Evolutionary conservation across 495 filamentous ascomycete species (phyloP), one percentile per base, ranked within the genome.

Genomic region (Chaetomium cochliodes): DNA sequence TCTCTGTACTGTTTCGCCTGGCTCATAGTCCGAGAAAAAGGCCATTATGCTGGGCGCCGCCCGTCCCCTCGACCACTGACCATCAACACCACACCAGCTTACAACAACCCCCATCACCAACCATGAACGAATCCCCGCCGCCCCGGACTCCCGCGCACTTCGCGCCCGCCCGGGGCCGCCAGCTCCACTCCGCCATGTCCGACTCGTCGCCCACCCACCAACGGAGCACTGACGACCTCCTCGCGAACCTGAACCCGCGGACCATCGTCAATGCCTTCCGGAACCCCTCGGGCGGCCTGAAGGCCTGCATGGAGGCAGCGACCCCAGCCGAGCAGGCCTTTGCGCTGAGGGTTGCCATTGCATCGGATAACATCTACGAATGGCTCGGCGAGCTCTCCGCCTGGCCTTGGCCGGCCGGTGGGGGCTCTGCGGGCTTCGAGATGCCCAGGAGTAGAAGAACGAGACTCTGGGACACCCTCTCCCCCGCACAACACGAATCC

Each of bases 321-420:
- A 87, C 87, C 11, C 78, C 85, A 1, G 79, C 84, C 12, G 88
- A 92, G 74, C 83, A 88, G 69, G 85, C 87, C 22, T 86, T 92
- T 68, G 91, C 89, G 2, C 82, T 90, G 60, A 81, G 87, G 68
- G 90, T 89, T 16, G 90, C 91, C 12, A 70, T 90, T 67, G 89
- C 88, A 18, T 88, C 88, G 41, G 85, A 90, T 69, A 88, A 87
- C 62, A 82, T 97, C 62, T 80, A 84, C 62, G 79, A 86, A 66
- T 96, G 92, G 92, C 82, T 88, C 41, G 82, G 85, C 49, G 92
- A 97, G 76, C 78, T 97, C 16, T 81, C 84, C 23, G 70, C 77
- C 28, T 97, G 92, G 92, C 73, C 77, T 39, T 97, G 92, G 92
- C 85, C 88, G 11, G 74, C 79, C 1, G 73, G 69, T 12, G 84